Percentiles rank a stretch among this genome's conserved stretches.
Evolutionary conservation across 1,284 basidiomycete genomes (phyloP).

Genomic region (Rhizoctonia solani): DNA sequence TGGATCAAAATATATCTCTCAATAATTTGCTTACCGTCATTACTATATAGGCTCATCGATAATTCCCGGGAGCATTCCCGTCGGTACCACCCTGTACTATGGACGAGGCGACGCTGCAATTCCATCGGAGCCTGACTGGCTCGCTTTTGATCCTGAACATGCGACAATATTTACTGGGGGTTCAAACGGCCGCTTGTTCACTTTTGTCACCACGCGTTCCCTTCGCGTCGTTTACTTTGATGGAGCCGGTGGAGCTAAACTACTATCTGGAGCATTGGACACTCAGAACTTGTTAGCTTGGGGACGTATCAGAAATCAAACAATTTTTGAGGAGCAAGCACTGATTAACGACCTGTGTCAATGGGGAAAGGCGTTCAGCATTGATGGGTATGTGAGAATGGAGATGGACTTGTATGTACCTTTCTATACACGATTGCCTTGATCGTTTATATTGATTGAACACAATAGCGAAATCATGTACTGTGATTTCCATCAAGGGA

Average conservation of each 20-base stretch:
- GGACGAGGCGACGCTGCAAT: conserved; percentile 41
- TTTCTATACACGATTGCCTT: background rate
- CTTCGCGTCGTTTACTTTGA: conserved; percentile 54
- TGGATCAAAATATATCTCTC: background rate
- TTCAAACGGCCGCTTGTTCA: conserved; percentile 42
- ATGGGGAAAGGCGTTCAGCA: conserved; percentile 47
- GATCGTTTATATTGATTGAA: background rate
- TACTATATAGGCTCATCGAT: conserved; percentile 46
- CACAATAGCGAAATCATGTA: conserved; percentile 55
- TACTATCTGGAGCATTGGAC: conserved; percentile 49
- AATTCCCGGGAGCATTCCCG: conserved; percentile 50
- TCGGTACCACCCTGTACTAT: conserved; percentile 53
- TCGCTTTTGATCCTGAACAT: conserved; percentile 53
- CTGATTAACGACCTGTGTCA: conserved; percentile 47
- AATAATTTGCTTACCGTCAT: background rate
- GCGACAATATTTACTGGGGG: conserved; percentile 45
- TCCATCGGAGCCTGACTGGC: conserved; percentile 50
- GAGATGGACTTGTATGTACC: conserved; percentile 54
- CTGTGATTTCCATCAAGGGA: conserved; percentile 52
- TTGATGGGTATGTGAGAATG: conserved; percentile 54
- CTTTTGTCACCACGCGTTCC: conserved; percentile 47
- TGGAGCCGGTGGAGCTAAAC: conserved; percentile 49
- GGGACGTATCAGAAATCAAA: conserved; percentile 42
- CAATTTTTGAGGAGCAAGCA: conserved; percentile 42
- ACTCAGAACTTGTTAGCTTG: conserved; percentile 52